Conservation (phyloP, 331 rosid genomes). For the Malus hybrid region DNA sequence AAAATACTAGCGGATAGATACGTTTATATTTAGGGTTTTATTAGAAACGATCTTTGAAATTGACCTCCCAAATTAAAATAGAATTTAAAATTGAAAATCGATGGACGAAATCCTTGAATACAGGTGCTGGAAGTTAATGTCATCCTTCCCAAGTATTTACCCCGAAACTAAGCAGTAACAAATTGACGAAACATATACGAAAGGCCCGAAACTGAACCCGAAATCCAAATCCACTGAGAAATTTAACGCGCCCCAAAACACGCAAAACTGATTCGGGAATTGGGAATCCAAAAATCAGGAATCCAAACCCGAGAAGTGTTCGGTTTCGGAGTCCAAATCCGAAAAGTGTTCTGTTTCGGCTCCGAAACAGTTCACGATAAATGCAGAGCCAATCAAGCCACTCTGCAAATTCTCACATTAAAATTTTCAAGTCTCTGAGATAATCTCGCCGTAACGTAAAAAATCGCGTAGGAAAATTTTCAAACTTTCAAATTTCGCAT, state of each 20-base stretch:
- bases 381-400: neutral
- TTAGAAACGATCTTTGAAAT: too few species aligned
- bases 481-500: neutral
- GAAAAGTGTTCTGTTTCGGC: neutral
- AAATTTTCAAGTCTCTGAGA: neutral
- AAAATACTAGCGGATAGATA: too few species aligned
- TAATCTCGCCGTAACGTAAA: neutral
- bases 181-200: too few species aligned
- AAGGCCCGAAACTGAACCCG: too few species aligned
- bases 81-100: too few species aligned
- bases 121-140: too few species aligned
- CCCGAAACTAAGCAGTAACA: too few species aligned
- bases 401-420: neutral
- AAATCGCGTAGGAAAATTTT: neutral
- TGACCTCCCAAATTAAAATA: too few species aligned
- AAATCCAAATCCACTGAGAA: too few species aligned
- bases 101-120: rapidly evolving
- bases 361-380: neutral
- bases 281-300: neutral
- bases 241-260: neutral
- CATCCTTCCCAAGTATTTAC: too few species aligned
- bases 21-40: too few species aligned
- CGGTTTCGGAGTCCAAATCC: neutral
- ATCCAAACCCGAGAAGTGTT: neutral
- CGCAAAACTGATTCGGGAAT: neutral